These are phyloP conservation scores for Verticillium alfalfae DNA, from an alignment of 2,329 filamentous ascomycete species.

Conservation along the genomic window DNA sequence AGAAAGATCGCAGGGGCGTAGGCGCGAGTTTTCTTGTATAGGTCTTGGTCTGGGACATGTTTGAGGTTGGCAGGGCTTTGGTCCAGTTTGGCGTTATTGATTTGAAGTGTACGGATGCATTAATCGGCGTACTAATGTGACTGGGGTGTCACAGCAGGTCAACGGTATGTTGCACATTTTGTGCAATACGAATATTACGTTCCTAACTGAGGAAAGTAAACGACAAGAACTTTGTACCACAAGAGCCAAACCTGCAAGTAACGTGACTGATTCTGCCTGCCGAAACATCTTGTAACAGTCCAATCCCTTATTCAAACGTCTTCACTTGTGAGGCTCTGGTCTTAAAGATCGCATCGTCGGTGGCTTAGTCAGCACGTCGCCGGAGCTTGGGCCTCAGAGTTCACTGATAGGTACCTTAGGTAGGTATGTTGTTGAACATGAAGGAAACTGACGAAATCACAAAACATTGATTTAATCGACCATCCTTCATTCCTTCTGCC, in stretches of 20 bases:
- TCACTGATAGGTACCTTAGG: neutral
- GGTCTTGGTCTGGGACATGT: neutral
- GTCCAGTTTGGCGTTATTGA: neutral
- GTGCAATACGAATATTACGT: neutral
- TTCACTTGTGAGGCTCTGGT: neutral
- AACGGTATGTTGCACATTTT: no score
- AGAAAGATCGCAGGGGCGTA: conserved; percentile 60
- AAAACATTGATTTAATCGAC: neutral
- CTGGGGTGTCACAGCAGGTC: neutral
- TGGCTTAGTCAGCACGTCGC: neutral
- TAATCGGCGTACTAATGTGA: neutral
- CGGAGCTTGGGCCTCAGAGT: neutral
- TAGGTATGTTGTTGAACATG: neutral
- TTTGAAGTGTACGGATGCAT: neutral
- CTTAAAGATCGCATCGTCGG: neutral
- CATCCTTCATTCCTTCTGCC: neutral
- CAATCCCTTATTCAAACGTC: no score
- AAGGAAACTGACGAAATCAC: neutral
- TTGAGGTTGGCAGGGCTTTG: neutral
- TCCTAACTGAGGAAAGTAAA: neutral
- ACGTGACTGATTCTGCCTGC: no score
- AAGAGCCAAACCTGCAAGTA: neutral
- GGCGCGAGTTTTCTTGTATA: conserved; percentile 55
- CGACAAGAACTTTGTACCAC: neutral
- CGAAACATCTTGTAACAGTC: no score